Percentiles rank a stretch among this genome's conserved stretches.
These are phyloP conservation scores for Zygotorulaspora danielsina DNA, from an alignment of 805 yeast species.

Conservation along the genomic window DNA sequence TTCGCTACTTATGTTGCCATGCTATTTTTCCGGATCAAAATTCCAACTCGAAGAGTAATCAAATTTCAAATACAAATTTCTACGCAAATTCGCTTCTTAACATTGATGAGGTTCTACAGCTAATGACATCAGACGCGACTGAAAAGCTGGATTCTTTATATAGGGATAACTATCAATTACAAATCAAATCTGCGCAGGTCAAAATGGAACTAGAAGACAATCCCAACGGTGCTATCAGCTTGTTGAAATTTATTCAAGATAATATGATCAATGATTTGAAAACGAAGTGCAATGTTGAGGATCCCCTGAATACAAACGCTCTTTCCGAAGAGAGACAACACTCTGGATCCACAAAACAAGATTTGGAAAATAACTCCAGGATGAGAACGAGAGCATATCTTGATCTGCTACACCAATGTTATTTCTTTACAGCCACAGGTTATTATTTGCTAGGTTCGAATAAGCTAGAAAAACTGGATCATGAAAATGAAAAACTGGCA, in stretches of 20 bases:
- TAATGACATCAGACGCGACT: slow-evolving; percentile 55
- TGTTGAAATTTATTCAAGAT: slow-evolving; percentile 42
- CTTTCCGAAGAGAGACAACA: slow-evolving; percentile 2
- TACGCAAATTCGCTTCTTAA: slow-evolving; percentile 17
- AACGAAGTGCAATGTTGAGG: slow-evolving; percentile 18
- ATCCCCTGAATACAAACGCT: slow-evolving; percentile 15
- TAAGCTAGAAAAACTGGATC: slow-evolving; percentile 26
- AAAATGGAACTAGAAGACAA: slow-evolving; percentile 50
- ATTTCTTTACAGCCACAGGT: slow-evolving; percentile 62
- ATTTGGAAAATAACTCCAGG: slow-evolving; percentile 7
- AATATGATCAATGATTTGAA: slow-evolving; percentile 30
- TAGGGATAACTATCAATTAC: slow-evolving; percentile 42
- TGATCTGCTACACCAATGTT: slow-evolving; percentile 68
- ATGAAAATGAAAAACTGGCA: slow-evolving; percentile 28
- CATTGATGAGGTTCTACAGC: slow-evolving; percentile 63
- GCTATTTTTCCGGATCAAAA: slow-evolving; percentile 42
- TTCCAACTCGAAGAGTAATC: slow-evolving; percentile 9
- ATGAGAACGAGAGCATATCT: slow-evolving; percentile 23
- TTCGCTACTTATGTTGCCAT: slow-evolving; percentile 82
- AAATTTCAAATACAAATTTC: slow-evolving; percentile 4
- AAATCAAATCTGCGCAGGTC: slow-evolving; percentile 63
- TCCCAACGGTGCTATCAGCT: slow-evolving; percentile 47
- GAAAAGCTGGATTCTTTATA: slow-evolving; percentile 48
- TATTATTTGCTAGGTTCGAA: slow-evolving; percentile 31
- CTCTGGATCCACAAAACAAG: not conserved